These are phyloP conservation scores for Astrocystis sublimbata DNA, from an alignment of 495 filamentous ascomycete genomes.

Conservation along the genomic window DNA sequence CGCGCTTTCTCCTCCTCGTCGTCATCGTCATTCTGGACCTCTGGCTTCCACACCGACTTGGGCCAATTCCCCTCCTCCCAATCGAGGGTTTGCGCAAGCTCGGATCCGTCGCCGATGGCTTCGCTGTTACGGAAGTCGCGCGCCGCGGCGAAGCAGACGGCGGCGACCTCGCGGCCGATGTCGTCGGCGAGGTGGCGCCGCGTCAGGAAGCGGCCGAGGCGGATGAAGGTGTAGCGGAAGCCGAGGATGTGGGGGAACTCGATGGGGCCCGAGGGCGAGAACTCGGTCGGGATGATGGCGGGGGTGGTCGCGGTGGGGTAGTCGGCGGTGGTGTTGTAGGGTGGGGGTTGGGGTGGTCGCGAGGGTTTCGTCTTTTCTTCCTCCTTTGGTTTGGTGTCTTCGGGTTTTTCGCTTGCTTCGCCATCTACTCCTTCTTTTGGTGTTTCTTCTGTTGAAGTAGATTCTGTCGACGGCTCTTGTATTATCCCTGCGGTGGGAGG, in stretches of 20 bases:
- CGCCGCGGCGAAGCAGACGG: slow-evolving; percentile 69
- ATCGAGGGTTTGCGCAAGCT: slow-evolving; percentile 70
- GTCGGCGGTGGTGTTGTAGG: slow-evolving; percentile 68
- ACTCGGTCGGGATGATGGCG: slow-evolving; percentile 57
- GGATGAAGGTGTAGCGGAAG: slow-evolving; percentile 85
- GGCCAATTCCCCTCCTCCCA: slow-evolving; percentile 87
- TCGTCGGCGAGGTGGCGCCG: slow-evolving; percentile 81
- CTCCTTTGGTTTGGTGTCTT: slow-evolving; percentile 38
- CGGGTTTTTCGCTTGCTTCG: slow-evolving; percentile 29
- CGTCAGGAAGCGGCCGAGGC: slow-evolving; percentile 86
- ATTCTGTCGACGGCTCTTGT: slow-evolving; percentile 23
- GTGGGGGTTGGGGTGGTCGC: slow-evolving; percentile 52
- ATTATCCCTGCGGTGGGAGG: too few species aligned
- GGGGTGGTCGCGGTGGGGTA: slow-evolving; percentile 67
- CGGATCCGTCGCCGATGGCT: slow-evolving; percentile 40
- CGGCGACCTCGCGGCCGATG: slow-evolving; percentile 86
- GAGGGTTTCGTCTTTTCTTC: slow-evolving; percentile 49
- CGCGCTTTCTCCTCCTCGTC: slow-evolving; percentile 24
- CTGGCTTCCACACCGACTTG: slow-evolving; percentile 74
- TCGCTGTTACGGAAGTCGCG: slow-evolving; percentile 45
- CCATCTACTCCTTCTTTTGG: slow-evolving; percentile 11
- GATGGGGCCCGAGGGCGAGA: slow-evolving; percentile 68
- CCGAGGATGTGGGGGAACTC: slow-evolving; percentile 88
- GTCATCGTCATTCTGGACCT: slow-evolving; percentile 63
- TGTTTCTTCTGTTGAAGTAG: slow-evolving; percentile 27